Evolutionary conservation across 306 rosid genomes (phyloP), one percentile per base, ranked within the genome.

Genomic region (Astragalus glycyphyllos): DNA sequence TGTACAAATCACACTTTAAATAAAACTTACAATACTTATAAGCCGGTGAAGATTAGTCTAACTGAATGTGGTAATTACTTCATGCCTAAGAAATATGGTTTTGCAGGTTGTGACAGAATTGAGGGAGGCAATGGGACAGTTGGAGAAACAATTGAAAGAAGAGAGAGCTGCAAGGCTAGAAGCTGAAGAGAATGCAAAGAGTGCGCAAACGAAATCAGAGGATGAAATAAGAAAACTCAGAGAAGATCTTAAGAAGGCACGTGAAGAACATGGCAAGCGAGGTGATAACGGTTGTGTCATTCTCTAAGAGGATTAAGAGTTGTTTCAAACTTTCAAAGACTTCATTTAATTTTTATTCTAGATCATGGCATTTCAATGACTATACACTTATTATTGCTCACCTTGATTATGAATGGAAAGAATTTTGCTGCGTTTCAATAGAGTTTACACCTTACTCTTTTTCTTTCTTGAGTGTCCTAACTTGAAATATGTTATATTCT

Each of bases 131-230:
- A 90, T 90, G 40, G 7, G 12, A 5, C 82, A 79, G 85, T 94
- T 93, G 3, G 93, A 90, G 79, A 84, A 85, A 59, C 89, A 84
- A 68, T 71, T 90, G 83, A 86, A 84, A 0, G 92, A 88, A 46
- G 98, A 92, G 79, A 90, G 88, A 29, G 86, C 88, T 46, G 98
- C 96, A 11, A 82, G 97, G 37, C 81, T 88, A 4, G 72, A 45
- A 72, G 74, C 91, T 1, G 96, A 90, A 77, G 83, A 82, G 73
- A 54, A 35, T 51, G 97, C 97, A 6, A 81, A 14, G 51, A 5
- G 15, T n/a, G 92, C 91, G 69, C 98, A 90, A 60, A 37, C 1
- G 65, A 81, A 55, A 77, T 90, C 98, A 5, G 74, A 83, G 14
- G 89, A 84, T 4, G 92, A 90, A 78, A 93, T 93, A 54, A 85